These are phyloP conservation scores for Magnusiomyces fungicola DNA, from an alignment of 1,139 yeast species.

Conservation along the genomic window DNA sequence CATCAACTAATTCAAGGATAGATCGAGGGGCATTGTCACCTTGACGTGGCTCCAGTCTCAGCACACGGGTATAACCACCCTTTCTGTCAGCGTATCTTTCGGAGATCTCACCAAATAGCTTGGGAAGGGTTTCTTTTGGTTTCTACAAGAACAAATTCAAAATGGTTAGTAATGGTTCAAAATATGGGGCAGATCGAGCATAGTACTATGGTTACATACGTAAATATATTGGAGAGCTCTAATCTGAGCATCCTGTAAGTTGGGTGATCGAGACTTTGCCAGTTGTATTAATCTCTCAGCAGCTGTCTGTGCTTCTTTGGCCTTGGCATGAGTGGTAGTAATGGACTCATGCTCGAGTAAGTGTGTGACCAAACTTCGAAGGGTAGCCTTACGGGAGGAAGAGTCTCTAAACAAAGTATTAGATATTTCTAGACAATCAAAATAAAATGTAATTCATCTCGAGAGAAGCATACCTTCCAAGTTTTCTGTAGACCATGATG, in stretches of 20 bases:
- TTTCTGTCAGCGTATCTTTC: slow-evolving; percentile 54
- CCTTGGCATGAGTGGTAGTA: slow-evolving; percentile 64
- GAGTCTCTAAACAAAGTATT: slow-evolving; percentile 19
- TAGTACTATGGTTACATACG: too few relatives aligned
- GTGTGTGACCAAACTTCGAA: slow-evolving; percentile 59
- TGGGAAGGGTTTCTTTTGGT: slow-evolving; percentile 44
- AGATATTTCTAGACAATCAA: not conserved
- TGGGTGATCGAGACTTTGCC: slow-evolving; percentile 34
- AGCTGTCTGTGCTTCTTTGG: slow-evolving; percentile 52
- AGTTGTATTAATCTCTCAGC: slow-evolving; percentile 51
- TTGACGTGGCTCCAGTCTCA: slow-evolving; percentile 75
- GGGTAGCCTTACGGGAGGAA: slow-evolving; percentile 45
- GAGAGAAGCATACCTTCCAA: slow-evolving; percentile 12
- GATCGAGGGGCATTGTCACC: slow-evolving; percentile 93
- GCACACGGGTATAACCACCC: slow-evolving; percentile 83
- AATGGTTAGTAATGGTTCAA: slow-evolving; percentile 9
- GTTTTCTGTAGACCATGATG: slow-evolving; percentile 16
- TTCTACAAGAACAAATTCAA: slow-evolving; percentile 31
- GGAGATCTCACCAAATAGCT: slow-evolving; percentile 57
- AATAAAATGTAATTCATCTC: not conserved
- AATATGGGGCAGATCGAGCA: too few relatives aligned
- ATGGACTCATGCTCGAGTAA: slow-evolving; percentile 60
- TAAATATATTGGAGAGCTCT: slow-evolving; percentile 25
- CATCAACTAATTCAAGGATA: slow-evolving; percentile 80
- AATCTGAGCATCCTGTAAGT: slow-evolving; percentile 20